Percentiles rank a stretch among this genome's conserved stretches.
Conservation (phyloP, 2,329 filamentous ascomycete genomes). For the Talaromyces sp. region DNA sequence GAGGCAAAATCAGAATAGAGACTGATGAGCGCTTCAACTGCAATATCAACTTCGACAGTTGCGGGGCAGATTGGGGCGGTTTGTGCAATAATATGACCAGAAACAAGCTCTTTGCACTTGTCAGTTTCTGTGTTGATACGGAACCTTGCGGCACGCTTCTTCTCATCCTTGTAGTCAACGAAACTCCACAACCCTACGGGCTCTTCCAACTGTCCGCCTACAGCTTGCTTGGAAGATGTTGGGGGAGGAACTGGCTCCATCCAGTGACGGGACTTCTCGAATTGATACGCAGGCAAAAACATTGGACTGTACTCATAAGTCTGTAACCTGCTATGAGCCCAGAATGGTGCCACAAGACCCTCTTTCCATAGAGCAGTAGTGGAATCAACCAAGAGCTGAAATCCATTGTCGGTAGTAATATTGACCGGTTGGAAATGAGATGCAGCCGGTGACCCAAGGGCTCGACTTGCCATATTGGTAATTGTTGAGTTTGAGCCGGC, state of each 20-base stretch:
- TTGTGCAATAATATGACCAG: conserved; percentile 37
- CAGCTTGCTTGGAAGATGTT: background rate
- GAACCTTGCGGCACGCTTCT: conserved; percentile 28
- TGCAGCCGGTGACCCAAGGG: conserved; percentile 15
- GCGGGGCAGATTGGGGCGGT: conserved; percentile 39
- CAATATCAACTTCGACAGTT: conserved; percentile 36
- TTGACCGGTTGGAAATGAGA: conserved; percentile 17
- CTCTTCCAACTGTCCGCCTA: background rate
- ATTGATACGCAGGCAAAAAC: conserved; percentile 34
- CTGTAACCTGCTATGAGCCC: conserved; percentile 25
- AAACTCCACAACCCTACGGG: conserved; percentile 26
- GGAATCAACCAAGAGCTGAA: conserved; percentile 6
- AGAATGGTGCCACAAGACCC: conserved; percentile 24
- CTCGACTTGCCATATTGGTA: conserved; percentile 29
- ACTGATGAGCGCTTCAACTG: conserved; percentile 28
- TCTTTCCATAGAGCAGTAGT: conserved; percentile 25
- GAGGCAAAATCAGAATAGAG: conserved; percentile 24
- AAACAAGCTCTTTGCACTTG: conserved; percentile 32
- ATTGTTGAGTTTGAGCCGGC: conserved; percentile 39
- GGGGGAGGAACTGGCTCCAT: conserved; percentile 16
- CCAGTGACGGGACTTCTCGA: conserved; percentile 32
- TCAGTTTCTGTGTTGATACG: conserved; percentile 36
- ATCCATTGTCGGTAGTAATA: conserved; percentile 8
- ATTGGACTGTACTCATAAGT: conserved; percentile 18
- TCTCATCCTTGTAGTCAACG: conserved; percentile 17